Evolutionary conservation across 495 filamentous ascomycete genomes (phyloP).

Genomic region (Penicillium mononematosum): DNA sequence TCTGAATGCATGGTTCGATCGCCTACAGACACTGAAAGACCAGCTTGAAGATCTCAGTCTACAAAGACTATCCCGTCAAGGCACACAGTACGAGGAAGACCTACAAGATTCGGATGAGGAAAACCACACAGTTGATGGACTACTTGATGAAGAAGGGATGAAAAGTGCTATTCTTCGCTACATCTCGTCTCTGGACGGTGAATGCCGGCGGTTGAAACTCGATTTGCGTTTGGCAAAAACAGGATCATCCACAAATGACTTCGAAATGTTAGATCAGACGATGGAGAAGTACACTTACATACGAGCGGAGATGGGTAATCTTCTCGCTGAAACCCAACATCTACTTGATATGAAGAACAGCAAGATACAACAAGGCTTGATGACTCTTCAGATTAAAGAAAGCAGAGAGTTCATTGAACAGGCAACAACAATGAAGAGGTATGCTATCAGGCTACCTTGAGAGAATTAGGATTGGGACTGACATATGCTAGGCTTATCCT

Average conservation of each 20-base stretch:
- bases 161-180: not conserved
- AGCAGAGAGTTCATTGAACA: not conserved
- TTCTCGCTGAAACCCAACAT: not conserved
- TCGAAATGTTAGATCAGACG: not conserved
- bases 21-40: not conserved
- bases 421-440: not conserved
- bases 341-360: not conserved
- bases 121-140: not conserved
- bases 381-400: not conserved
- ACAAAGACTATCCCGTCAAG: not conserved
- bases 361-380: not conserved
- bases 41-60: not conserved
- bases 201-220: not conserved
- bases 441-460: not conserved
- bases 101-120: not conserved
- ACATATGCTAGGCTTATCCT: not conserved
- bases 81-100: not conserved
- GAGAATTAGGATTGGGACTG: not conserved
- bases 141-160: not conserved
- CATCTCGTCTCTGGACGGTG: not conserved
- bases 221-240: not conserved
- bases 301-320: not conserved
- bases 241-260: not conserved
- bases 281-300: not conserved
- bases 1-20: slow-evolving; percentile 1